Percentiles rank a stretch among this genome's conserved stretches.
These are phyloP conservation scores for Mycena crocata DNA, from an alignment of 768 basidiomycete genomes.

Conservation along the genomic window DNA sequence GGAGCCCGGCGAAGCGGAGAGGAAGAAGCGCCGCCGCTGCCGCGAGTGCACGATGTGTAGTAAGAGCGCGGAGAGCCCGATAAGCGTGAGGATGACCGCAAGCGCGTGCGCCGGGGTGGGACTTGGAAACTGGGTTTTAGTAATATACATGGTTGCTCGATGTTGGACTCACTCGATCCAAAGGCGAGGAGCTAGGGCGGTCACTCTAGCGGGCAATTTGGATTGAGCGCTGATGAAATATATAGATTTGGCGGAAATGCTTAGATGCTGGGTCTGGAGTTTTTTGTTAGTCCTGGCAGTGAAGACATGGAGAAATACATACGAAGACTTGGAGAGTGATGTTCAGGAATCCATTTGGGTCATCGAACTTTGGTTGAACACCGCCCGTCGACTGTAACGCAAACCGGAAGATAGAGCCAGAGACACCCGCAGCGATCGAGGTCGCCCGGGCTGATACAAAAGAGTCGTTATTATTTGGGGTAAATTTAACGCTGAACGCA, in stretches of 20 bases:
- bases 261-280: conserved; percentile 64
- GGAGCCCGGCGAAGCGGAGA: conserved; percentile 68
- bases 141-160: neutral
- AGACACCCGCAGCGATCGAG: conserved; percentile 60
- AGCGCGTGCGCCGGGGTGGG: conserved; percentile 62
- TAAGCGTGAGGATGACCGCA: conserved; percentile 56
- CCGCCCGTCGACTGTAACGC: conserved; percentile 60
- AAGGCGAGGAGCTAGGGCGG: conserved; percentile 59
- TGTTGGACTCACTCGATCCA: conserved; percentile 63
- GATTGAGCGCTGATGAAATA: conserved; percentile 62
- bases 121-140: too few species aligned
- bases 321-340: conserved; percentile 65
- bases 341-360: conserved; percentile 61
- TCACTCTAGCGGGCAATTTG: conserved; percentile 52
- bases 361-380: conserved; percentile 57
- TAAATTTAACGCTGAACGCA: conserved; percentile 23
- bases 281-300: conserved; percentile 1
- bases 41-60: conserved; percentile 62
- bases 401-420: conserved; percentile 69
- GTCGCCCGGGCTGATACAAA: conserved; percentile 64
- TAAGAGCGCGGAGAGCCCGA: conserved; percentile 58
- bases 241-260: conserved; percentile 64
- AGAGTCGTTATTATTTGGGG: conserved; percentile 43
- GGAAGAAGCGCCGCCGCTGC: conserved; percentile 58
- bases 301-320: conserved; percentile 33